Evolutionary conservation across 1,284 basidiomycete genomes (phyloP), one percentile per base, ranked within the genome.

Genomic region (Rhizoctonia solani): DNA sequence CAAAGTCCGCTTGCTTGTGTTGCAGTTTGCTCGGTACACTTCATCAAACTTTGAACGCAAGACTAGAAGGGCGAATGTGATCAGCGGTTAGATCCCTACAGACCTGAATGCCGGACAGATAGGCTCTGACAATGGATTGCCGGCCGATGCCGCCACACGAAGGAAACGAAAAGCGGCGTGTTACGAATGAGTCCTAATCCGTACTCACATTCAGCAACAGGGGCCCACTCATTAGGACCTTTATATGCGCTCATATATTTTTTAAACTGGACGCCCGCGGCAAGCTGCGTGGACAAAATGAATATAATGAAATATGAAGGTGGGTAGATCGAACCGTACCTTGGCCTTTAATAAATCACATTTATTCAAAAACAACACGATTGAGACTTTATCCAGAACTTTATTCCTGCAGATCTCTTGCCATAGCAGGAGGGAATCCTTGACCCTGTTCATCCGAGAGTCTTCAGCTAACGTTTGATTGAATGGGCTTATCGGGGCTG

Each of bases 401-500:
- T 69, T 66, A 27, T 70, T 68, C 19, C 65, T 42, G 58, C 69
- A 70, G 4, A 70, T 65, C 6, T 69, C 61, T 34, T 56, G 58
- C 68, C 68, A 70, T 14, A 69, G 63, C 9, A 56, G 68, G 19
- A 70, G 41, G 3, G 69, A 70, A 49, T 54, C 69, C 49, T 53
- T 42, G 21, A 56, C 49, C 69, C 89, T 79, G 75, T 92, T 92
- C 59, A 85, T 87, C 69, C 84, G 82, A 6, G 85, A 80, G 74
- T 91, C 89, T 78, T 92, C 90, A 73, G 90, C 89, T 9, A 92
- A 82, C 75, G 89, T 91, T 87, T 91, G 89, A 79, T 92, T 89
- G 73, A 89, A 92, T 41, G 90, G 89, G 72, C 88, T 89, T 72
- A 92, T 87, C 39, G 89, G 90, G 58, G 89, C 89, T 69, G 39